phyloP scores from a whole-genome alignment of 2,329 filamentous ascomycete species.

The Penicillium frequentans region DNA sequence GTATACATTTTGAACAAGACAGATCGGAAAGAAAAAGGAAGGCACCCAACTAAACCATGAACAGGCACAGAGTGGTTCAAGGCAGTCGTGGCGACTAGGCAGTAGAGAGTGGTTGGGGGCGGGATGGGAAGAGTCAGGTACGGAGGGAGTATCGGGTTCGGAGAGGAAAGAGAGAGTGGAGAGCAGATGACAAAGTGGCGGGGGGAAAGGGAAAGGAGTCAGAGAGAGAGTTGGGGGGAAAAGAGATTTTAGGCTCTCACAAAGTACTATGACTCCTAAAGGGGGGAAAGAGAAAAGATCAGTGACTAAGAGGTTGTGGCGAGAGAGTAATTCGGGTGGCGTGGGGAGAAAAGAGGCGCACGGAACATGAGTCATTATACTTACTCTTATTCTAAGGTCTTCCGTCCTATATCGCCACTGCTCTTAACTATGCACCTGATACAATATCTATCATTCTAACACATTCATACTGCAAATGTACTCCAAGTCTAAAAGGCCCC shows the following conservation, averaged over 20 bases:
- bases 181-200: background rate
- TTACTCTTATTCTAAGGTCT: background rate
- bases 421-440: background rate
- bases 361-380: background rate
- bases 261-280: background rate
- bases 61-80: constrained; percentile 33
- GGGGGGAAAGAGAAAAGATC: background rate
- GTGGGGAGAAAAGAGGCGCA: constrained; percentile 6
- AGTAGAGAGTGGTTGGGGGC: constrained; percentile 5
- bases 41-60: constrained; percentile 28
- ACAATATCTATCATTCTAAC: background rate
- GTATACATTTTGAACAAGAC: constrained; percentile 41
- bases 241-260: constrained; percentile 9
- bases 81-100: constrained; percentile 25
- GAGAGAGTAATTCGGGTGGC: constrained; percentile 12
- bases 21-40: constrained; percentile 13
- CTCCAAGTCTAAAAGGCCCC: background rate
- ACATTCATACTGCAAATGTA: background rate
- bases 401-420: background rate
- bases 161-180: background rate
- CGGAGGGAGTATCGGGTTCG: background rate
- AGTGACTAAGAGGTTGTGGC: constrained; percentile 22
- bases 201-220: constrained; percentile 5
- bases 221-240: constrained; percentile 1
- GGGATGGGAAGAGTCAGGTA: constrained; percentile 1